phyloP scores from a whole-genome alignment of 345 rosid genomes.

The Bruguiera sexangula region DNA sequence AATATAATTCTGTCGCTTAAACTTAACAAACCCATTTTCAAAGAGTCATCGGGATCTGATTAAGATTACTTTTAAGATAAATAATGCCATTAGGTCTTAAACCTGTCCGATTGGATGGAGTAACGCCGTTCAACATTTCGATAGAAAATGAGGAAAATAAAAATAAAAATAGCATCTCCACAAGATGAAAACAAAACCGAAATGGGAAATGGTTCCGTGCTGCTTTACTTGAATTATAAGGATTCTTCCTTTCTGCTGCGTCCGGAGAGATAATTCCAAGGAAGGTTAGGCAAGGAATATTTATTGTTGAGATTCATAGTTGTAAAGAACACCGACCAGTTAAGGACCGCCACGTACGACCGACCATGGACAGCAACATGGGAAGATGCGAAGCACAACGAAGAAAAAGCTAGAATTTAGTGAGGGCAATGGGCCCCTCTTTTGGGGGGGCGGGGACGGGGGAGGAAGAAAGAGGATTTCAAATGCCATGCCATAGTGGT shows the following conservation, averaged over 20 bases:
- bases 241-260: neutral
- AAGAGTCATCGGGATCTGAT: too few species aligned
- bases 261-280: constrained; percentile 7
- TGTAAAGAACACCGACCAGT: constrained; percentile 5
- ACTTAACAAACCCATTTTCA: too few species aligned
- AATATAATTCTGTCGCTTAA: too few species aligned
- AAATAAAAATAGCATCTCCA: too few species aligned
- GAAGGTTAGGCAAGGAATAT: constrained; percentile 10
- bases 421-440: neutral
- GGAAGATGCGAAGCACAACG: constrained; percentile 7
- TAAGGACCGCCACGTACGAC: constrained; percentile 16
- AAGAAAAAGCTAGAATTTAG: neutral
- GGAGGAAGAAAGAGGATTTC: too few species aligned
- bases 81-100: too few species aligned
- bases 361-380: constrained; percentile 9
- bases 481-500: too few species aligned
- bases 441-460: neutral
- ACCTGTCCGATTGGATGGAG: too few species aligned
- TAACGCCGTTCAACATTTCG: too few species aligned
- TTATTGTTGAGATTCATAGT: constrained; percentile 2
- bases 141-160: too few species aligned
- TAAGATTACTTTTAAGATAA: too few species aligned
- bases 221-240: neutral
- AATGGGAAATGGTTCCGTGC: too few species aligned
- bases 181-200: neutral